Evolutionary conservation across 805 yeast genomes (phyloP).

Genomic region (Metschnikowia henanensis): DNA sequence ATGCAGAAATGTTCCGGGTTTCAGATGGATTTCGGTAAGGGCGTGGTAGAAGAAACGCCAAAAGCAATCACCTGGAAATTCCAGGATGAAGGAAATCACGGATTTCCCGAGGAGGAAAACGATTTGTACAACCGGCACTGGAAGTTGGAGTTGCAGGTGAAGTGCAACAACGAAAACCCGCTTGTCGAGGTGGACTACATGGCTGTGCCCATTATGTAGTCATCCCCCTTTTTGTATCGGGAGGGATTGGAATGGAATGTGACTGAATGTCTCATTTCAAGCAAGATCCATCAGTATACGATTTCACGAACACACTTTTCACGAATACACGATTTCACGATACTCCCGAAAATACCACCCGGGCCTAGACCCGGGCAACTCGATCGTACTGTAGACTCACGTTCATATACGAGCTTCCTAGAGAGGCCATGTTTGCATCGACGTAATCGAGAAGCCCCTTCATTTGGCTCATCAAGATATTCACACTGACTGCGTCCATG

Average conservation of each 20-base stretch:
- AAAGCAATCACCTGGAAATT: constrained; percentile 64
- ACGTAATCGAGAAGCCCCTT: constrained; percentile 56
- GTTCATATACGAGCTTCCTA: constrained; percentile 36
- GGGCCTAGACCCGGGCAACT: constrained; percentile 16
- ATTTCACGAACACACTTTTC: constrained; percentile 2
- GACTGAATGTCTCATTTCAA: too few relatives aligned
- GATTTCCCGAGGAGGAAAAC: constrained; percentile 50
- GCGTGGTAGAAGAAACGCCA: constrained; percentile 47
- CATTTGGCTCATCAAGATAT: constrained; percentile 52
- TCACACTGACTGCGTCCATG: constrained; percentile 76
- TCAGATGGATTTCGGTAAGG: constrained; percentile 49
- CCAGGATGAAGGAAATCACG: constrained; percentile 57
- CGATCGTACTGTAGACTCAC: constrained; percentile 42
- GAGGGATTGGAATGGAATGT: too few relatives aligned
- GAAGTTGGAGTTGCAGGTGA: constrained; percentile 62
- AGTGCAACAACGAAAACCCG: constrained; percentile 67
- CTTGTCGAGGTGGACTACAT: constrained; percentile 64
- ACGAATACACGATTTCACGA: constrained; percentile 4
- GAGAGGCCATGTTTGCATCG: constrained; percentile 38
- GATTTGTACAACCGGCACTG: constrained; percentile 52
- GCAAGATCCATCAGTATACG: constrained; percentile 7
- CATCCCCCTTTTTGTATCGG: constrained; percentile 2
- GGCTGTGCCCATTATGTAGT: constrained; percentile 43
- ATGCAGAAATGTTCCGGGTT: constrained; percentile 63
- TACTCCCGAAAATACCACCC: background rate